Conservation (phyloP, 2,329 filamentous ascomycete species). For the Fusarium nanum region DNA sequence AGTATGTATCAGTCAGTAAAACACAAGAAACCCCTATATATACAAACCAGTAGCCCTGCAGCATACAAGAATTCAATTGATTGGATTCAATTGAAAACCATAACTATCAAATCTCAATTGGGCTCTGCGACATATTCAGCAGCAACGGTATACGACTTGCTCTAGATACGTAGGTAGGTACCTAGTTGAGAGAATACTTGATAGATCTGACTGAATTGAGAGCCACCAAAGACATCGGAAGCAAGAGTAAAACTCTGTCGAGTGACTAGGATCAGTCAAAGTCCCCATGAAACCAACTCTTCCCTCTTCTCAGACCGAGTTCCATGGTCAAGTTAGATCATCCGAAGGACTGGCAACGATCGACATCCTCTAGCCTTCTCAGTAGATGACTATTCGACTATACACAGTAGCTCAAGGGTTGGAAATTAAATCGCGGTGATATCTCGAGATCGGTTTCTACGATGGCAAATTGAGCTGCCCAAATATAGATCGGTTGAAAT, state of each 20-base stretch:
- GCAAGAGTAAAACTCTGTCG: not conserved
- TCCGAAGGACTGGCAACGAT: conserved; percentile 10
- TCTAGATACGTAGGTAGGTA: too few species aligned
- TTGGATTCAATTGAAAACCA: not conserved
- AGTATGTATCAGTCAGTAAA: not conserved
- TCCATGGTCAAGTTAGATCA: conserved; percentile 20
- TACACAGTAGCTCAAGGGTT: conserved; percentile 4
- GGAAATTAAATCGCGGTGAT: conserved; percentile 30
- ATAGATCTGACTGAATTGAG: not conserved
- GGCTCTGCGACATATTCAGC: not conserved
- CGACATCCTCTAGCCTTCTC: not conserved
- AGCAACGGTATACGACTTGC: not conserved
- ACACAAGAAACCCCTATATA: not conserved
- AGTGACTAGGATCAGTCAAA: not conserved
- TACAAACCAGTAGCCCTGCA: not conserved
- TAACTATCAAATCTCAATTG: not conserved
- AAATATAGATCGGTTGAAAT: conserved; percentile 25
- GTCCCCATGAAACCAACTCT: not conserved
- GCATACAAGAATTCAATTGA: not conserved
- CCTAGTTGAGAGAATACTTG: not conserved
- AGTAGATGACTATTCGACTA: conserved; percentile 2
- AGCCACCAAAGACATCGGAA: not conserved
- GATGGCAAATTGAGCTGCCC: conserved; percentile 9
- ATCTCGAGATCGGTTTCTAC: not conserved
- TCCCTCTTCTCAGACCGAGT: not conserved